phyloP scores from a whole-genome alignment of 768 basidiomycete genomes.

The Mycena vulgaris region DNA sequence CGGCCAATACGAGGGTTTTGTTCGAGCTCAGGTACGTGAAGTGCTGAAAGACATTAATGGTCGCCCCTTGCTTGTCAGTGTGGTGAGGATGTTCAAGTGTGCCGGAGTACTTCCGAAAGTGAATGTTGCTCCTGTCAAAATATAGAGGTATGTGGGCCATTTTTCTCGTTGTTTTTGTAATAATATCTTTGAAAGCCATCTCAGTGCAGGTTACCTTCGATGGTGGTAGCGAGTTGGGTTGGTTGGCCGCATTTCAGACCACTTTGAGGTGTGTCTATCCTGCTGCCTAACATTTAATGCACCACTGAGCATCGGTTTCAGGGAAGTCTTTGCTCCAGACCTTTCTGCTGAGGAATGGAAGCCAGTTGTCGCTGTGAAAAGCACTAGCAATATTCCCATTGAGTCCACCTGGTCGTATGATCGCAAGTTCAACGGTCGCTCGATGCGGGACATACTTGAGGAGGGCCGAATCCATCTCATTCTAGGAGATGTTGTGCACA shows the following conservation, averaged over 20 bases:
- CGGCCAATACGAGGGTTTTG: slow-evolving; percentile 6
- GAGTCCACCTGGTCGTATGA: slow-evolving; percentile 29
- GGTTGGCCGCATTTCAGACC: slow-evolving; percentile 10
- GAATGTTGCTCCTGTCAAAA: not conserved
- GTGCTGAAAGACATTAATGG: slow-evolving; percentile 8
- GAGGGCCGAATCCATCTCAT: slow-evolving; percentile 14
- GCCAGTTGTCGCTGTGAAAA: slow-evolving; percentile 10
- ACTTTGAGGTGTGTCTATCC: slow-evolving; percentile 5
- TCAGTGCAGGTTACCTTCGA: slow-evolving; percentile 24
- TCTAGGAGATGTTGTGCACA: slow-evolving; percentile 11
- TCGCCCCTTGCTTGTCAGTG: slow-evolving; percentile 14
- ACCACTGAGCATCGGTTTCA: not conserved
- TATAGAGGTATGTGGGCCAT: not conserved
- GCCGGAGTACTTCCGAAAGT: too few relatives aligned
- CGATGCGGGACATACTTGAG: slow-evolving; percentile 16
- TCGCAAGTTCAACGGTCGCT: slow-evolving; percentile 25
- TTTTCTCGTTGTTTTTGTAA: not conserved
- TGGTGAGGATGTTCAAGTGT: slow-evolving; percentile 6
- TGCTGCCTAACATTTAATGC: too few relatives aligned
- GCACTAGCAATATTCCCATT: slow-evolving; percentile 26
- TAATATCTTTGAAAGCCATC: slow-evolving; percentile 2
- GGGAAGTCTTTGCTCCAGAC: slow-evolving; percentile 17
- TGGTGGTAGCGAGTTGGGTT: slow-evolving; percentile 19
- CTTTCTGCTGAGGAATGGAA: slow-evolving; percentile 17
- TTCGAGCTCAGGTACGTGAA: slow-evolving; percentile 7